Base-by-base conservation (phyloP, 169 alveolate species). In the Blepharisma undulans region DNA sequence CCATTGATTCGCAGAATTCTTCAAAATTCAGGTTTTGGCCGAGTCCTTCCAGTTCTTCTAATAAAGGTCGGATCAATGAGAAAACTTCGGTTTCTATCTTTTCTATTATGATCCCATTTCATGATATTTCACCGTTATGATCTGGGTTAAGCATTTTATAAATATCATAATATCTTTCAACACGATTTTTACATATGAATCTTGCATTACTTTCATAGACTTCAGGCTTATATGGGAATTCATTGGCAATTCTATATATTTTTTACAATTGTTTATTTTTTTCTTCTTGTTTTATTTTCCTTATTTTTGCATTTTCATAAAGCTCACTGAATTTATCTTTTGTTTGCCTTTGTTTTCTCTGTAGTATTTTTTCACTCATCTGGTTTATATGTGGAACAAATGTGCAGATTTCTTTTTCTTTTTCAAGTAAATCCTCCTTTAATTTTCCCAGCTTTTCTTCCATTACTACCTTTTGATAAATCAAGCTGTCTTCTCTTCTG, bases 21-120 rank as follows among this genome's bases (percentile, higher is more conserved):
- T 86, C 91, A 72, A 86, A 86, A 32, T 86, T 36, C 32, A 86
- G n/a, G 60, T 29, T 60, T 72, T 86, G 72, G 29, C 84, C 91
- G n/a, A 36, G 25, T 30, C 72, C 84, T 25, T 60, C 91, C 10
- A 86, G 66, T 86, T 86, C 91, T 86, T 86, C 36, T 22, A 86
- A 48, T 32, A 86, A 72, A 0, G 91, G 91, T 16, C 22, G 32
- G 29, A 86, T 61, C 16, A 86, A n/a, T 72, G 29, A 14, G 12
- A 71, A 21, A 30, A 72, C 72, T 72, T 86, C 84, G 10, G 74
- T 27, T 77, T 86, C 80, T 7, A 72, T 22, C 10, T 27, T 29
- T 71, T 60, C 72, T 19, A 85, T 27, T n/a, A 21, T 61, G 30
- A 71, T 71, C 5, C 25, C 84, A 10, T 72, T 48, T 3, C 61